These are phyloP conservation scores for Carex littledalei DNA, from an alignment of 176 grass and related monocot genomes.

Conservation along the genomic window DNA sequence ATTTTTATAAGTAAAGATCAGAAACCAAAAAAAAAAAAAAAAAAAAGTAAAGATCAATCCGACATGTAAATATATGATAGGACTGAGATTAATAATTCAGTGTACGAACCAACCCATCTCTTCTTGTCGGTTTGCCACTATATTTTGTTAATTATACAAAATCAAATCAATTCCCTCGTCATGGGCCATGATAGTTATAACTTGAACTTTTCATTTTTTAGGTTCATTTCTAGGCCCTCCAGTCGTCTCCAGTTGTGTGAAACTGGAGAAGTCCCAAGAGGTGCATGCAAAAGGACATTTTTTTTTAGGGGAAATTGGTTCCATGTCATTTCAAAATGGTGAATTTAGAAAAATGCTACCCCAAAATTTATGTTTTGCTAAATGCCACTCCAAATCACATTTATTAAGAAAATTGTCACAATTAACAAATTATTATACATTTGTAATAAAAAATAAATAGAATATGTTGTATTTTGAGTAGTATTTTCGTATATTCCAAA, in stretches of 20 bases:
- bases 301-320: not conserved
- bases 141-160: not conserved
- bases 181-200: not conserved
- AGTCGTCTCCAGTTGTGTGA: not conserved
- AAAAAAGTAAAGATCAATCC: not conserved
- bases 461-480: no score
- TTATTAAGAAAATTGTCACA: no score
- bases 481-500: no score
- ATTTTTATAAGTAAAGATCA: conserved; percentile 5
- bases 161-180: not conserved
- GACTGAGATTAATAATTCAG: conserved; percentile 10
- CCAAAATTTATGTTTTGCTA: no score
- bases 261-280: not conserved
- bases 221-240: not conserved
- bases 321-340: no score
- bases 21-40: no score
- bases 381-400: no score
- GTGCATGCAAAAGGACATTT: not conserved
- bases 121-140: not conserved
- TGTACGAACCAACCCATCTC: conserved; percentile 16
- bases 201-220: no score
- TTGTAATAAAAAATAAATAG: no score
- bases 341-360: no score
- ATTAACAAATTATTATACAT: no score
- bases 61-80: conserved; percentile 17